A percentile compares a stretch with the other conserved stretches of the same genome.
Evolutionary conservation across 768 basidiomycete species (phyloP).

Genomic region (Lyophyllum atratum): DNA sequence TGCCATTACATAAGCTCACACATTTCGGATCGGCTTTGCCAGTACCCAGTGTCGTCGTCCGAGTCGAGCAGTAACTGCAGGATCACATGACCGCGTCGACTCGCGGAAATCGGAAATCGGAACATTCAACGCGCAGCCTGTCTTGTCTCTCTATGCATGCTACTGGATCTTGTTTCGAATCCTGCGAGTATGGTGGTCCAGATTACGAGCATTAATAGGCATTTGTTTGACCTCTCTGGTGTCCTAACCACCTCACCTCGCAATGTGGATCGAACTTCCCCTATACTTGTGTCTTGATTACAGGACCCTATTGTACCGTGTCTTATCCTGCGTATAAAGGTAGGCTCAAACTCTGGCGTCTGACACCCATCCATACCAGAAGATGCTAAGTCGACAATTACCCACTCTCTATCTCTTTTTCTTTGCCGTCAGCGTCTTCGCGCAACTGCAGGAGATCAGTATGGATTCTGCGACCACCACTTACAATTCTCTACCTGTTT

Average conservation of each 20-base stretch:
- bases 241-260: no score
- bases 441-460: background rate
- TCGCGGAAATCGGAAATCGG: background rate
- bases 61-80: no score
- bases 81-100: background rate
- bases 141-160: background rate
- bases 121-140: background rate
- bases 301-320: background rate
- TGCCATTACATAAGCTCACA: background rate
- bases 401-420: background rate
- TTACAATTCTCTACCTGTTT: background rate
- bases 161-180: background rate
- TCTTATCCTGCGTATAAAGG: background rate
- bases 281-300: background rate
- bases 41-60: background rate
- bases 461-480: background rate
- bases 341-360: background rate
- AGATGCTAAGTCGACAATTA: background rate
- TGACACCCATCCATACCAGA: background rate
- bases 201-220: no score
- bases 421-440: background rate
- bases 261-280: background rate
- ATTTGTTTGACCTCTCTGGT: no score
- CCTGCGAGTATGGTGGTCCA: no score
- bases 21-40: background rate